phyloP scores from a whole-genome alignment of 1,284 basidiomycete species.

The Flammula alnicola region DNA sequence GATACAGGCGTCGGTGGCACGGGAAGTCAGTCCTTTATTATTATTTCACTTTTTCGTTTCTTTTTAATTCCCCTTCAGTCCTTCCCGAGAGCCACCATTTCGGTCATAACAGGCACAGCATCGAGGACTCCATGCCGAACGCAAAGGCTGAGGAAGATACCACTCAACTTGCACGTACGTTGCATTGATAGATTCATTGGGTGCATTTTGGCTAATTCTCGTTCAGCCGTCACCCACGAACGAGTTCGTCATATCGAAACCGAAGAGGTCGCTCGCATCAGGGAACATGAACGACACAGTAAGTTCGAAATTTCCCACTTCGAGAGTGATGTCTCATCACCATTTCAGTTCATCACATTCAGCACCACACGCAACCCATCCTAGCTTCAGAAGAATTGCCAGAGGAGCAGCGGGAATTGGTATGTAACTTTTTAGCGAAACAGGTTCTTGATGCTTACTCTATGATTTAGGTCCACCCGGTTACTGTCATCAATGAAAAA shows the following conservation, averaged over 20 bases:
- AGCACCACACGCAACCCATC: conserved; percentile 37
- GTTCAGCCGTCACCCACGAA: conserved; percentile 34
- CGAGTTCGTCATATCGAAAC: conserved; percentile 33
- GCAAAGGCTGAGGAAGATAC: conserved; percentile 28
- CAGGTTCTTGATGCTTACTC: background rate
- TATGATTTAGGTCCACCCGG: conserved; percentile 26
- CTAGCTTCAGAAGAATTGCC: conserved; percentile 24
- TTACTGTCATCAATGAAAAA: conserved; percentile 28
- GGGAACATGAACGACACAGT: conserved; percentile 36
- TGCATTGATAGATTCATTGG: background rate
- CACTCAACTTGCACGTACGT: conserved; percentile 31
- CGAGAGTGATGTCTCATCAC: background rate
- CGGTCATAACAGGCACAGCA: conserved; percentile 23
- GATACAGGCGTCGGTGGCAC: conserved; percentile 2
- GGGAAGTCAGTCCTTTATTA: background rate
- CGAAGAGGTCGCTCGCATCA: conserved; percentile 33
- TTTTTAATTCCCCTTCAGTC: conserved; percentile 10
- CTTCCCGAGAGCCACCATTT: conserved; percentile 18
- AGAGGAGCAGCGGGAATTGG: conserved; percentile 26
- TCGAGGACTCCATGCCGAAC: conserved; percentile 27
- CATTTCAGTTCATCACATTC: conserved; percentile 37
- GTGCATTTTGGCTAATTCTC: background rate
- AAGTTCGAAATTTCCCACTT: conserved; percentile 6
- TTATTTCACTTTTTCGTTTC: background rate
- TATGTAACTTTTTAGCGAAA: conserved; percentile 25